Evolutionary conservation across 2,329 filamentous ascomycete genomes (phyloP).

Genomic region (Ophiostoma ips): DNA sequence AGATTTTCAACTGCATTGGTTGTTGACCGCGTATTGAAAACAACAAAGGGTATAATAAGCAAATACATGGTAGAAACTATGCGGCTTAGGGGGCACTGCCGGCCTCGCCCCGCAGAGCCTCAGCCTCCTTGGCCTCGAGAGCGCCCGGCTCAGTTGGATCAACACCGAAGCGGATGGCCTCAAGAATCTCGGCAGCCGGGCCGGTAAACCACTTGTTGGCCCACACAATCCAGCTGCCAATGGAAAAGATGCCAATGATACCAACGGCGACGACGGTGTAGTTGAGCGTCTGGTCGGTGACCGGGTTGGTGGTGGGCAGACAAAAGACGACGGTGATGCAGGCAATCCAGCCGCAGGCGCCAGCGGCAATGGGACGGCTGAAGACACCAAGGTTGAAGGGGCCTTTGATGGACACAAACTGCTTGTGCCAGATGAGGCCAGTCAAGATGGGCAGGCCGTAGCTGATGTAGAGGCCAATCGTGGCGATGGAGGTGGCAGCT

Average conservation of each 20-base stretch:
- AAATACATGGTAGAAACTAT: no score
- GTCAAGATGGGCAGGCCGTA: slow-evolving; percentile 44
- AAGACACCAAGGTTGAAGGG: slow-evolving; percentile 37
- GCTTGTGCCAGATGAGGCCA: slow-evolving; percentile 34
- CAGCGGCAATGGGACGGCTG: slow-evolving; percentile 31
- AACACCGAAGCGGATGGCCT: slow-evolving; percentile 33
- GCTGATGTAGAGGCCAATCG: slow-evolving; percentile 42
- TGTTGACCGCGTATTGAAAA: no score
- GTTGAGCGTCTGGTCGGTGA: slow-evolving; percentile 41
- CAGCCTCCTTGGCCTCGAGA: slow-evolving; percentile 23
- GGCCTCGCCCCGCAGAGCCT: slow-evolving; percentile 7
- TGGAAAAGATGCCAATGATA: slow-evolving; percentile 34
- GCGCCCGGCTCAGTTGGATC: slow-evolving; percentile 32
- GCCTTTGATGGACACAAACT: slow-evolving; percentile 37
- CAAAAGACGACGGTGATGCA: slow-evolving; percentile 46
- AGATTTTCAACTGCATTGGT: no score
- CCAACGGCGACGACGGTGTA: slow-evolving; percentile 46
- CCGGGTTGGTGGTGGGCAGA: slow-evolving; percentile 39
- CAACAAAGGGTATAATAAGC: no score
- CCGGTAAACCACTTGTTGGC: slow-evolving; percentile 42
- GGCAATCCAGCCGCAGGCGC: slow-evolving; percentile 36
- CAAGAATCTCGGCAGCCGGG: slow-evolving; percentile 37
- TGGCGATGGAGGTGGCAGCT: slow-evolving; percentile 45
- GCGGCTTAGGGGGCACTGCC: no score
- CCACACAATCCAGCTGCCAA: slow-evolving; percentile 36